Evolutionary conservation across 2,329 filamentous ascomycete species (phyloP), one percentile per base, ranked within the genome.

Genomic region (Chrysoporthe austroafricana): DNA sequence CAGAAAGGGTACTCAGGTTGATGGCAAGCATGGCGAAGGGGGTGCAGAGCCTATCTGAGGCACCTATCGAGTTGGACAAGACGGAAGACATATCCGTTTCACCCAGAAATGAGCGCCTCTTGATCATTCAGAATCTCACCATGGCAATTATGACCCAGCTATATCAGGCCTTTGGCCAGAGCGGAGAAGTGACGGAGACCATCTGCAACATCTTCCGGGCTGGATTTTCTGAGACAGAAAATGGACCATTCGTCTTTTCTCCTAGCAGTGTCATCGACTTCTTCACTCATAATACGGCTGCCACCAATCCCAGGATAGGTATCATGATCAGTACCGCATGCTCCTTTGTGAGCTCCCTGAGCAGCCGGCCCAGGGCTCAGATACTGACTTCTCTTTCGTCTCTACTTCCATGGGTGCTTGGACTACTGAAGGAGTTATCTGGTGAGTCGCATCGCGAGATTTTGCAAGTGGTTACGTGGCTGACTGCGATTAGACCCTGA

Each of bases 191-290:
- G 13, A 84, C 91, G 32, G 91, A 94, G 73, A 84, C 87, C 4
- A 88, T 90, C 44, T 96, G 92, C 78, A 84, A 84, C 67, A 86
- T 94, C 60, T 83, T 95, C 62, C 87, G 89, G 52, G 86, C 88
- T 26, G 93, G 93, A 0, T 94, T 94, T 73, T 89, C 89, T 0
- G 93, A 96, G 76, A 85, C 84, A 0, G 86, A 88, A 36, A 87
- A 90, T 3, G 92, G 92, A 0, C 91, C 92, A 0, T 95, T 96
- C 73, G 91, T 94, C 9, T 88, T 96, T 69, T 85, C 90, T 2
- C 83, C 90, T 0, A 80, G 84, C 0, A 83, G 88, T 70, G 87
- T 92, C n/a, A 86, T 89, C 13, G 83, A 88, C 54, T 91, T 91
- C 75, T 83, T 96, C 59, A 82, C 85, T 3, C 85, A 89, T 32